Percentiles rank a stretch among this genome's conserved stretches.
These are phyloP conservation scores for Ophioceras dolichostomum DNA, from an alignment of 2,329 filamentous ascomycete genomes.

Conservation along the genomic window DNA sequence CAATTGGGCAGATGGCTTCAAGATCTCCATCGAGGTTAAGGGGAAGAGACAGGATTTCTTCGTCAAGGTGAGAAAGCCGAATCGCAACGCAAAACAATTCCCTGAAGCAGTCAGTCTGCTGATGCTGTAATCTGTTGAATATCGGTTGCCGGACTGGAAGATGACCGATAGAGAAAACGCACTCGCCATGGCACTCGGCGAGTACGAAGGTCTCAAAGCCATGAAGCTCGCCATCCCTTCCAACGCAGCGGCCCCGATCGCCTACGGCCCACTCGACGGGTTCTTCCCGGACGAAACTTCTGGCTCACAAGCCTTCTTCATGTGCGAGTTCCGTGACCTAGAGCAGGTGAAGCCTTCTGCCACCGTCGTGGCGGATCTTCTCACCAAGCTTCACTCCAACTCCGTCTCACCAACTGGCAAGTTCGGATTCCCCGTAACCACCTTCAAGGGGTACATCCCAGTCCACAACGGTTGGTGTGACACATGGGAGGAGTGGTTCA, in stretches of 20 bases:
- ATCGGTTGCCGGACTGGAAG: neutral
- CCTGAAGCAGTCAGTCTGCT: neutral
- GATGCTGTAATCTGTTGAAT: neutral
- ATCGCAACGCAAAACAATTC: too few relatives aligned
- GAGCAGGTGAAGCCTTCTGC: neutral
- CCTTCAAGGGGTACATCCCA: neutral
- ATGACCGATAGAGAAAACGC: neutral
- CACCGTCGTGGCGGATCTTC: neutral
- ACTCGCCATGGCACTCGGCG: neutral
- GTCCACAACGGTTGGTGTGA: neutral
- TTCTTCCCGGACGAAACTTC: neutral
- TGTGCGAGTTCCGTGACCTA: neutral
- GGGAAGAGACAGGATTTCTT: neutral
- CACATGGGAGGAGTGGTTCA: neutral
- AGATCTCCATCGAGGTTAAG: neutral
- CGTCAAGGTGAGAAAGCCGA: too few relatives aligned
- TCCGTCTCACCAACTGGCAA: neutral
- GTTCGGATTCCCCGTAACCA: neutral
- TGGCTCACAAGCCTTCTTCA: neutral
- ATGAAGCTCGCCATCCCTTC: neutral
- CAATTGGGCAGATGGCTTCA: neutral
- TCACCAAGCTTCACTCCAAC: neutral
- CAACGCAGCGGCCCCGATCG: neutral
- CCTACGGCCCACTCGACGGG: neutral
- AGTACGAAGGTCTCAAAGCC: neutral